Evolutionary conservation across 331 rosid genomes (phyloP).

Genomic region (Phaseolus coccineus): DNA sequence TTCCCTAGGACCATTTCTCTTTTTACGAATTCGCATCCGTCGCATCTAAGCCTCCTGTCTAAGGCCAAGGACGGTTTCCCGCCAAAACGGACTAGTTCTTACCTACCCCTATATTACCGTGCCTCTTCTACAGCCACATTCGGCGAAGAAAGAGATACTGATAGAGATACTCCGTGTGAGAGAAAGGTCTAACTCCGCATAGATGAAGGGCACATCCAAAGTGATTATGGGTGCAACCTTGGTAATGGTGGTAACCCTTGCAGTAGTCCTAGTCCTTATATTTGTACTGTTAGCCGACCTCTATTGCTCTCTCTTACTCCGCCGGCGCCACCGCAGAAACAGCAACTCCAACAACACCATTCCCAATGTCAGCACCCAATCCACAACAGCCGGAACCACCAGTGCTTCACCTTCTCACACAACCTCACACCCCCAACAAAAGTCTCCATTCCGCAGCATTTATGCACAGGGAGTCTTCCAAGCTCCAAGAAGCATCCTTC

Average conservation of each 20-base stretch:
- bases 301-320: conserved; percentile 89
- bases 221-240: conserved; percentile 90
- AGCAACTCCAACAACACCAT: conserved; percentile 21
- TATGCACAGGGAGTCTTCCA: conserved; percentile 78
- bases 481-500: conserved; percentile 80
- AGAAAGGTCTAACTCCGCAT: conserved; percentile 6
- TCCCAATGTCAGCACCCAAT: conserved; percentile 26
- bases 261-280: conserved; percentile 77
- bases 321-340: conserved; percentile 72
- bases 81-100: conserved; percentile 54
- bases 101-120: conserved; percentile 40
- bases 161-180: not conserved
- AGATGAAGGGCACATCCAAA: conserved; percentile 89
- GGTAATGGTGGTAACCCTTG: conserved; percentile 84
- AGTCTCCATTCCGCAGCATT: conserved; percentile 53
- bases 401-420: conserved; percentile 45
- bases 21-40: conserved; percentile 48
- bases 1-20: conserved; percentile 59
- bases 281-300: conserved; percentile 86
- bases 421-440: conserved; percentile 33
- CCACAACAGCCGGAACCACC: conserved; percentile 11
- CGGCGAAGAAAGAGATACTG: not conserved
- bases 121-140: conserved; percentile 40
- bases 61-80: conserved; percentile 59
- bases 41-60: conserved; percentile 38